These are phyloP conservation scores for Lecanosticta acicola DNA, from an alignment of 2,329 filamentous ascomycete genomes.

Conservation along the genomic window DNA sequence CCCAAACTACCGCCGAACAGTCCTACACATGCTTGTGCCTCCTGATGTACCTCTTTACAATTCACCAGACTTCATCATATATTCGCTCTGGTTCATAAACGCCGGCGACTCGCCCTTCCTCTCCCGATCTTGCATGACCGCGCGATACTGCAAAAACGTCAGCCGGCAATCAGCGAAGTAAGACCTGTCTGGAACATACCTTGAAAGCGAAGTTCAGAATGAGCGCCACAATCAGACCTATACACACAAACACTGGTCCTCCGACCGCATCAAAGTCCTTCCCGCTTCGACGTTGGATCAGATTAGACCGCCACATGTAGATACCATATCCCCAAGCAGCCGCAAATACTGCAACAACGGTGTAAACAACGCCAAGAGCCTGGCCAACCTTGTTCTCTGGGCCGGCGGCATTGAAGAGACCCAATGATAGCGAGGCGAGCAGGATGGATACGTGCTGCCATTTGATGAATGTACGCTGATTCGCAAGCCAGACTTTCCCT, in stretches of 20 bases:
- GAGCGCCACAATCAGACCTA: constrained; percentile 71
- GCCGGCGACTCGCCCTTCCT: constrained; percentile 3
- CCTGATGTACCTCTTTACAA: no score
- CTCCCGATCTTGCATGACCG: constrained; percentile 17
- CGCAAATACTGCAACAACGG: constrained; percentile 73
- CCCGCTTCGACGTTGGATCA: constrained; percentile 81
- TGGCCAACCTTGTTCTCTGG: constrained; percentile 67
- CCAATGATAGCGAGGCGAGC: constrained; percentile 75
- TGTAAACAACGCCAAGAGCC: constrained; percentile 75
- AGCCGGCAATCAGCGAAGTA: background rate
- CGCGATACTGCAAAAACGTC: constrained; percentile 14
- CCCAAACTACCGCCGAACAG: no score
- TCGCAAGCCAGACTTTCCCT: constrained; percentile 97
- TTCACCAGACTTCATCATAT: constrained; percentile 4
- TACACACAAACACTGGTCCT: constrained; percentile 77
- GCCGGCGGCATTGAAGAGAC: constrained; percentile 82
- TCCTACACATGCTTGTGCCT: no score
- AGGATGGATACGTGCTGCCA: constrained; percentile 95
- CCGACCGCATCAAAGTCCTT: constrained; percentile 88
- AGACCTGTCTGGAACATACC: constrained; percentile 23
- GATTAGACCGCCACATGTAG: constrained; percentile 65
- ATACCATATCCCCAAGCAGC: constrained; percentile 83
- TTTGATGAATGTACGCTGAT: constrained; percentile 96
- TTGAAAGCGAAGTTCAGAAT: constrained; percentile 86
- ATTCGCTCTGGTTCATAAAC: constrained; percentile 6